A percentile compares a stretch with the other conserved stretches of the same genome.
phyloP scores from a whole-genome alignment of 2,329 filamentous ascomycete genomes.

The Fusarium brachygibbosum region DNA sequence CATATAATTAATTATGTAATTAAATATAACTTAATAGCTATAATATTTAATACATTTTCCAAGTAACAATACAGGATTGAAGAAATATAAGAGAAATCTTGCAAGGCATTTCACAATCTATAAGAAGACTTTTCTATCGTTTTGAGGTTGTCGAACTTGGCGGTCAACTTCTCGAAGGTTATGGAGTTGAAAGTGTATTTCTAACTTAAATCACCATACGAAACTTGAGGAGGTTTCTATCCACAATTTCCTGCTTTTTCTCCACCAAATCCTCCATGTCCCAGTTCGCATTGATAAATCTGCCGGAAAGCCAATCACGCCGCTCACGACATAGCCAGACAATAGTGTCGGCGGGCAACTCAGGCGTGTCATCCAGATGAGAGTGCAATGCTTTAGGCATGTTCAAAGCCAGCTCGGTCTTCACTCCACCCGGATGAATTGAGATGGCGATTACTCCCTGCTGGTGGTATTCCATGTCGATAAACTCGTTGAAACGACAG shows the following conservation, averaged over 20 bases:
- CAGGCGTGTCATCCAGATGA: not conserved
- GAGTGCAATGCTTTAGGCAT: not conserved
- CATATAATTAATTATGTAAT: no score
- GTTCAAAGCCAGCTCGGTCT: conserved; percentile 5
- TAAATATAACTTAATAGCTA: no score
- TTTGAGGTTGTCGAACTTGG: no score
- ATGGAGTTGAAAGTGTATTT: no score
- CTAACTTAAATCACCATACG: not conserved
- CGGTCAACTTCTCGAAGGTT: no score
- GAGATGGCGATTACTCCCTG: not conserved
- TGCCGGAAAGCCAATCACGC: not conserved
- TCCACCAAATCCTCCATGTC: conserved; percentile 5
- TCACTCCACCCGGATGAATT: not conserved
- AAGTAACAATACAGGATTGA: no score
- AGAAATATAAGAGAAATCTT: no score
- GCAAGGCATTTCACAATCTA: no score
- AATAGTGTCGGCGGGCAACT: conserved; percentile 4
- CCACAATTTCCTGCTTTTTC: not conserved
- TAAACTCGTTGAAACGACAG: not conserved
- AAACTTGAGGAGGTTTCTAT: not conserved
- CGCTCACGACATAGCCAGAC: conserved; percentile 1
- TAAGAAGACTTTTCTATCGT: no score
- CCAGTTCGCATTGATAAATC: not conserved
- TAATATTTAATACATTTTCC: no score
- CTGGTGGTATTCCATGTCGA: not conserved